Evolutionary conservation across 495 filamentous ascomycete species (phyloP), one percentile per base, ranked within the genome.

Genomic region (Neurospora sp.): DNA sequence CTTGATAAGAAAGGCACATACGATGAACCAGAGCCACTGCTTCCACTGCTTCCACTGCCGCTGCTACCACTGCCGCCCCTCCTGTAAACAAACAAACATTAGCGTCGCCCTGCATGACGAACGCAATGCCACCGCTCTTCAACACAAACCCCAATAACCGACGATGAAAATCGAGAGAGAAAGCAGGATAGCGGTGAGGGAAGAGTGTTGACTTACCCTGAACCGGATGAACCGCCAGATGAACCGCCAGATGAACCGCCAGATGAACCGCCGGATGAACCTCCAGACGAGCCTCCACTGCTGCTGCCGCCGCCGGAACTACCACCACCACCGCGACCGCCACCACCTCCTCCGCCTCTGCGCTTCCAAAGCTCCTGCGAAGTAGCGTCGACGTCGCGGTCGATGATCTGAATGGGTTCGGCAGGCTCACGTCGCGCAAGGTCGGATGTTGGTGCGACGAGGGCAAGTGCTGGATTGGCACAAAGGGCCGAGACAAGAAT

Each of bases 361-460:
- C 88, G 83, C 82, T 89, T 90, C 83, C 84, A 87, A 74, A 89
- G 77, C 2, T 87, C 83, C 42, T 82, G 76, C 72, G 73, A 74
- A 0, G 73, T 71, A 39, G 76, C 70, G 14, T 44, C 38, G 7
- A 69, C 68, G 74, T 77, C 74, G 6, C 75, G 75, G 68, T 82
- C 76, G 11, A 59, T 40, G 37, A 76, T 69, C 71, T 78, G 73
- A 20, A 71, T 39, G 41, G 74, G 74, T 20, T 81, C 75, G 68
- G n/a, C 73, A 71, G 27, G 76, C 79, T 70, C 80, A 22, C 18
- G 74, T 77, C 72, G 66, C 73, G 69, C 70, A 59, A 68, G 74
- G 68, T 40, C 61, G 27, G 70, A 35, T 12, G 42, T 20, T 69
- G 61, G 16, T 41, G 53, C n/a, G 40, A 73, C 37, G 35, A 38